These are phyloP conservation scores for Yamadazyma kanchanaburiensis DNA, from an alignment of 1,139 yeast species.

Conservation along the genomic window DNA sequence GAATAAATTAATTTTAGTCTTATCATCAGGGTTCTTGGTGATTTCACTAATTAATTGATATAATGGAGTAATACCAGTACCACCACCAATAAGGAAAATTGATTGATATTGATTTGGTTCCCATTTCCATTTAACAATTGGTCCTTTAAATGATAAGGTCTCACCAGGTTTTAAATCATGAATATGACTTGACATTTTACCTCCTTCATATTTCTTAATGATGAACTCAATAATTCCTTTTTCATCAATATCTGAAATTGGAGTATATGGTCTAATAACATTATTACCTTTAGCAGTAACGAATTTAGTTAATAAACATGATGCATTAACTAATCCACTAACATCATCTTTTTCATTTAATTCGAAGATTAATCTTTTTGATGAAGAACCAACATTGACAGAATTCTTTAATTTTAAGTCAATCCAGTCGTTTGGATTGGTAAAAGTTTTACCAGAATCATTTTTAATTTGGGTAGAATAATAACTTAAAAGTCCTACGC, in stretches of 20 bases:
- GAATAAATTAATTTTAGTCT: conserved; percentile 65
- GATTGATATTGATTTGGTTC: conserved; percentile 74
- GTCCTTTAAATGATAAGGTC: conserved; percentile 89
- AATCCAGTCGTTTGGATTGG: conserved; percentile 74
- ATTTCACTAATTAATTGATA: conserved; percentile 84
- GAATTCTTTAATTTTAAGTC: conserved; percentile 68
- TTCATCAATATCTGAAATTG: conserved; percentile 66
- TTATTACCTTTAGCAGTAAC: conserved; percentile 82
- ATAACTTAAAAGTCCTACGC: conserved; percentile 48
- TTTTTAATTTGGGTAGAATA: conserved; percentile 38
- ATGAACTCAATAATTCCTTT: conserved; percentile 78
- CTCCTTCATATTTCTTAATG: conserved; percentile 79
- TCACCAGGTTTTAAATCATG: conserved; percentile 73
- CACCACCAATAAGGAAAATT: conserved; percentile 91
- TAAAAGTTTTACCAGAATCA: conserved; percentile 56
- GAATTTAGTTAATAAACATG: conserved; percentile 75
- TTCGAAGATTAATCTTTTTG: conserved; percentile 69
- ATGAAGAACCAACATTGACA: conserved; percentile 56
- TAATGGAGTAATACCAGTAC: conserved; percentile 95
- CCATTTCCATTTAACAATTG: conserved; percentile 91
- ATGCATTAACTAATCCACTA: conserved; percentile 80
- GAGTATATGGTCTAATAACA: conserved; percentile 96
- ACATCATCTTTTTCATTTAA: conserved; percentile 65
- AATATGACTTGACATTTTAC: conserved; percentile 81
- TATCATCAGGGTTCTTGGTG: conserved; percentile 70